A percentile compares a stretch with the other conserved stretches of the same genome.
Evolutionary conservation across 2,329 filamentous ascomycete species (phyloP).

Genomic region (Aspergillus viridinutans): DNA sequence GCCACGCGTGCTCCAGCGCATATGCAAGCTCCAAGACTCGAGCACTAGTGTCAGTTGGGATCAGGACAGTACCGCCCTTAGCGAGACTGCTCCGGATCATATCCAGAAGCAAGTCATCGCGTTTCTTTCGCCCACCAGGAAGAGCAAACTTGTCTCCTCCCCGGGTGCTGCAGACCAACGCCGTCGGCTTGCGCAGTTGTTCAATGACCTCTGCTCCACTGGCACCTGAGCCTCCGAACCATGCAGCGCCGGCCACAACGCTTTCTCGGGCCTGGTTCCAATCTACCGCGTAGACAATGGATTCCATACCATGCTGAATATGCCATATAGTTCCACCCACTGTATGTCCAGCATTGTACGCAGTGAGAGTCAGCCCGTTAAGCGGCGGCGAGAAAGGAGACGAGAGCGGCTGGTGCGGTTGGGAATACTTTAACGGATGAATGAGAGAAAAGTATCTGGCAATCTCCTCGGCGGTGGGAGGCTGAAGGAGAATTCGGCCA

Average conservation of each 20-base stretch:
- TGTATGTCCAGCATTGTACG: conserved; percentile 94
- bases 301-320: conserved; percentile 93
- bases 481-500: conserved; percentile 53
- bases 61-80: conserved; percentile 83
- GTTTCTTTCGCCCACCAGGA: conserved; percentile 68
- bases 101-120: conserved; percentile 80
- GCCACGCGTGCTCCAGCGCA: conserved; percentile 87
- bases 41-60: conserved; percentile 94
- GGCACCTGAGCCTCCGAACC: conserved; percentile 76
- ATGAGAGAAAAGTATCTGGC: conserved; percentile 87
- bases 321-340: conserved; percentile 98
- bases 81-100: conserved; percentile 74
- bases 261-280: conserved; percentile 99
- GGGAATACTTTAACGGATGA: conserved; percentile 91
- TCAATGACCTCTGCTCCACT: conserved; percentile 90
- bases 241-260: conserved; percentile 87
- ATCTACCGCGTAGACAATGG: conserved; percentile 94
- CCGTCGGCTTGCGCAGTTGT: conserved; percentile 86
- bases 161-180: conserved; percentile 84
- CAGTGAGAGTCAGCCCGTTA: conserved; percentile 88
- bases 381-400: conserved; percentile 85
- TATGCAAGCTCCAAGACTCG: conserved; percentile 89
- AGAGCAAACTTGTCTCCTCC: conserved; percentile 69
- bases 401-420: conserved; percentile 83
- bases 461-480: conserved; percentile 83